phyloP scores from a whole-genome alignment of 805 yeast species.

The Phaffomyces antillensis region DNA sequence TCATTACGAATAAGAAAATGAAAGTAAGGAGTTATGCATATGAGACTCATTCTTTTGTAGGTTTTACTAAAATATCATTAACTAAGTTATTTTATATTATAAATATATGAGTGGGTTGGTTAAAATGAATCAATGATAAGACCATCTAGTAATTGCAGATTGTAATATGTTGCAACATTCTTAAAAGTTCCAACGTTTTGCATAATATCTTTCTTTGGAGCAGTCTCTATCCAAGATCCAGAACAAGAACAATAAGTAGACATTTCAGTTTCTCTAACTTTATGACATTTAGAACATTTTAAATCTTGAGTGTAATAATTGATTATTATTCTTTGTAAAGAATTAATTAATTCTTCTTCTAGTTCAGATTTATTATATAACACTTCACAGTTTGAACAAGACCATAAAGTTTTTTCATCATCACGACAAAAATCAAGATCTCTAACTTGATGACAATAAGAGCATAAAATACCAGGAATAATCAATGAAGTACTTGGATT shows the following conservation, averaged over 20 bases:
- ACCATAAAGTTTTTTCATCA: slow-evolving; percentile 41
- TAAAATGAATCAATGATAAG: slow-evolving; percentile 16
- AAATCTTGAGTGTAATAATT: slow-evolving; percentile 72
- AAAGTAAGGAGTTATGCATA: background rate
- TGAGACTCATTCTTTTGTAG: background rate
- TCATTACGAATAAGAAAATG: background rate
- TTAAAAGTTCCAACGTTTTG: slow-evolving; percentile 41
- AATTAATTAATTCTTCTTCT: slow-evolving; percentile 73
- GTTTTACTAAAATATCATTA: slow-evolving; percentile 1
- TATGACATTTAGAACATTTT: slow-evolving; percentile 70
- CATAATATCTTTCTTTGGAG: slow-evolving; percentile 37
- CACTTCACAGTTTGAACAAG: slow-evolving; percentile 60
- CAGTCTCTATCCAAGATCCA: slow-evolving; percentile 69
- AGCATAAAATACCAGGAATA: slow-evolving; percentile 68
- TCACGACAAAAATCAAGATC: slow-evolving; percentile 83
- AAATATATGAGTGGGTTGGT: background rate
- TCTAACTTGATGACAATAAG: slow-evolving; percentile 62
- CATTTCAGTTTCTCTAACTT: slow-evolving; percentile 59
- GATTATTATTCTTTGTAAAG: slow-evolving; percentile 48
- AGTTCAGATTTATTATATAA: slow-evolving; percentile 58
- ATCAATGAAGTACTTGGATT: slow-evolving; percentile 70
- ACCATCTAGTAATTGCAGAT: slow-evolving; percentile 45
- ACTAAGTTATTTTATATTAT: slow-evolving; percentile 1
- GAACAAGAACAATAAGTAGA: slow-evolving; percentile 79
- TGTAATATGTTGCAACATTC: slow-evolving; percentile 54